Percentiles rank a stretch among this genome's conserved stretches.
Conservation (phyloP, 1,139 yeast species). For the Suhomyces kunorum region DNA sequence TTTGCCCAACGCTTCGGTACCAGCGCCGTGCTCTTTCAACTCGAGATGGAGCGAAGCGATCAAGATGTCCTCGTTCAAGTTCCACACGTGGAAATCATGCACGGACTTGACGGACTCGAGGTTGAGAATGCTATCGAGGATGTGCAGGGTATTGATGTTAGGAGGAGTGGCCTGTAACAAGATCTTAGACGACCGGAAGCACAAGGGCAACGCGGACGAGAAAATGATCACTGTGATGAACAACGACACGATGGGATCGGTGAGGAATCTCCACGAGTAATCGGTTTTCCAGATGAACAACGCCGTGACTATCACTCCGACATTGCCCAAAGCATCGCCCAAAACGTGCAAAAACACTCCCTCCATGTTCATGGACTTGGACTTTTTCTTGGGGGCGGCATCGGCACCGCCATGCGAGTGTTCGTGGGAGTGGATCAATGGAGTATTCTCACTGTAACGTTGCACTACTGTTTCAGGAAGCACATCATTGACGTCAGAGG, state of each 20-base stretch:
- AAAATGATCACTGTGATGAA: conserved; percentile 86
- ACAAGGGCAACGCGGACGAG: conserved; percentile 87
- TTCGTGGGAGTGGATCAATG: conserved; percentile 8
- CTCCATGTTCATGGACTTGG: conserved; percentile 86
- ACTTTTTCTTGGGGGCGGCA: conserved; percentile 24
- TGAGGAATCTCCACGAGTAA: conserved; percentile 80
- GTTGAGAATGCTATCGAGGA: conserved; percentile 63
- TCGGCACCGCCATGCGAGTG: conserved; percentile 16
- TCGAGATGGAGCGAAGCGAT: conserved; percentile 91
- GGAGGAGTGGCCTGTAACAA: conserved; percentile 92
- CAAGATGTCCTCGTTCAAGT: conserved; percentile 80
- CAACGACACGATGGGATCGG: conserved; percentile 85
- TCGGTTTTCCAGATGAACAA: conserved; percentile 92
- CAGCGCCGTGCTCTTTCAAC: conserved; percentile 45
- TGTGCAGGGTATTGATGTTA: conserved; percentile 71
- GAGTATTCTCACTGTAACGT: conserved; percentile 21
- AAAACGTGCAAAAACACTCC: conserved; percentile 94
- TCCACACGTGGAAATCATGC: conserved; percentile 97
- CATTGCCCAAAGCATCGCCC: conserved; percentile 94
- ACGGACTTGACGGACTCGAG: conserved; percentile 78
- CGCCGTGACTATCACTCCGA: conserved; percentile 91
- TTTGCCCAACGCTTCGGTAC: conserved; percentile 8
- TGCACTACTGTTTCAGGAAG: conserved; percentile 45
- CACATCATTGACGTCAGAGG: conserved; percentile 33
- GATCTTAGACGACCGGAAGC: conserved; percentile 83